These are phyloP conservation scores for Xylariaceae sp. DNA, from an alignment of 2,329 filamentous ascomycete species.

Conservation along the genomic window DNA sequence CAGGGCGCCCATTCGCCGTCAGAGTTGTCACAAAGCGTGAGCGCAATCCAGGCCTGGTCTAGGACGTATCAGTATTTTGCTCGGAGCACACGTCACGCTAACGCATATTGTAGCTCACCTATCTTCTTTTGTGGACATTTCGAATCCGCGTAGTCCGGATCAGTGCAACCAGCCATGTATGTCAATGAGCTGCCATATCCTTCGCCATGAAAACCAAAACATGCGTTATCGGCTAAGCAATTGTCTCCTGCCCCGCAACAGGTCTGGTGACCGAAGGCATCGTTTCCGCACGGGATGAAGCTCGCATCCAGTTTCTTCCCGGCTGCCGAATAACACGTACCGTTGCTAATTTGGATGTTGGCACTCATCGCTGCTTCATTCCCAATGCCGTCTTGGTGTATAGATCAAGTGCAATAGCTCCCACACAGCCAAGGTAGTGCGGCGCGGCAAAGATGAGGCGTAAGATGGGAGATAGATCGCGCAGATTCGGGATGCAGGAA, in stretches of 20 bases:
- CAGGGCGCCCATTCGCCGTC: slow-evolving; percentile 14
- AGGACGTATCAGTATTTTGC: not conserved
- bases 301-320: slow-evolving; percentile 8
- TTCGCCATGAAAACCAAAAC: slow-evolving; percentile 8
- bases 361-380: slow-evolving; percentile 1
- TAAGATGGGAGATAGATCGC: not conserved
- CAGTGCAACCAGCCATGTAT: slow-evolving; percentile 13
- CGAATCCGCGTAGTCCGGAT: slow-evolving; percentile 9
- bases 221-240: slow-evolving; percentile 11
- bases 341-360: slow-evolving; percentile 12
- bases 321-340: slow-evolving; percentile 12
- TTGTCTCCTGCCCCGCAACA: slow-evolving; percentile 13
- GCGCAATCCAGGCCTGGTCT: slow-evolving; percentile 13
- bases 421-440: no score
- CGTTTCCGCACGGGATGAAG: slow-evolving; percentile 17
- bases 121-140: slow-evolving; percentile 9
- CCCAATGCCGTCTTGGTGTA: not conserved
- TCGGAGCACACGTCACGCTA: no score
- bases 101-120: slow-evolving; percentile 6
- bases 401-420: no score
- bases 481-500: no score
- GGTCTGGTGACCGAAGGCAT: slow-evolving; percentile 11
- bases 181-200: slow-evolving; percentile 12
- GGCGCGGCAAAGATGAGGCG: no score
- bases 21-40: slow-evolving; percentile 10